phyloP scores from a whole-genome alignment of 495 filamentous ascomycete genomes.

The Niebla homalea region DNA sequence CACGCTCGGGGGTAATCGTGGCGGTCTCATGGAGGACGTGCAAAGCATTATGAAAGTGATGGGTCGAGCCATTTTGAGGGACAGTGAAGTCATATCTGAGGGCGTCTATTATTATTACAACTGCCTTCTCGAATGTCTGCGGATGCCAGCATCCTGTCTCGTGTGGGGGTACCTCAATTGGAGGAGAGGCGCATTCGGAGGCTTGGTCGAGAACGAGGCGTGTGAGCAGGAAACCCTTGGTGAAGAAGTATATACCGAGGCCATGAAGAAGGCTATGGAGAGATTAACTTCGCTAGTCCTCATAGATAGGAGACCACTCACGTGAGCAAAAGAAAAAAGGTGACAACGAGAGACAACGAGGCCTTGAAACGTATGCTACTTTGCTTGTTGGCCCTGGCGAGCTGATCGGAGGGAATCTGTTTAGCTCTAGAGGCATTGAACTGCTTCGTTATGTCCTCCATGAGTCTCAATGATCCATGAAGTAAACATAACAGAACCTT shows the following conservation, averaged over 20 bases:
- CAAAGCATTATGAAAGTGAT: slow-evolving; percentile 77
- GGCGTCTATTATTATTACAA: slow-evolving; percentile 86
- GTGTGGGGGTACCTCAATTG: slow-evolving; percentile 43
- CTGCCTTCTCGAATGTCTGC: slow-evolving; percentile 79
- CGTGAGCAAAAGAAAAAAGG: slow-evolving; percentile 37
- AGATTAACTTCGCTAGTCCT: slow-evolving; percentile 2
- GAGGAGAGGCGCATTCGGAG: slow-evolving; percentile 65
- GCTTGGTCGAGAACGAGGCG: slow-evolving; percentile 78
- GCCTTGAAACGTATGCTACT: slow-evolving; percentile 39
- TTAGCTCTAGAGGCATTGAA: neutral
- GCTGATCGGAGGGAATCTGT: neutral
- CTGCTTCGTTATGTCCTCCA: slow-evolving; percentile 4
- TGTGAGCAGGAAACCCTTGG: slow-evolving; percentile 91
- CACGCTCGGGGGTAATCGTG: slow-evolving; percentile 55
- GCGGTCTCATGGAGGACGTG: slow-evolving; percentile 76
- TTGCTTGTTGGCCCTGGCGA: slow-evolving; percentile 20
- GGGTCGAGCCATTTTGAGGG: slow-evolving; percentile 48
- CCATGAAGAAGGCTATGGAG: slow-evolving; percentile 52
- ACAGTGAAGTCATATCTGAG: slow-evolving; percentile 94
- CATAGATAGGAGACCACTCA: slow-evolving; percentile 4
- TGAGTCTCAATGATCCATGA: neutral
- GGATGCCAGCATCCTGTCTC: slow-evolving; percentile 85
- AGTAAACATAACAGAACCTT: too few relatives aligned
- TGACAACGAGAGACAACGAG: slow-evolving; percentile 34
- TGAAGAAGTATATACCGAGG: slow-evolving; percentile 81